Conservation (phyloP, 768 basidiomycete species). For the Auricularia sp. region DNA sequence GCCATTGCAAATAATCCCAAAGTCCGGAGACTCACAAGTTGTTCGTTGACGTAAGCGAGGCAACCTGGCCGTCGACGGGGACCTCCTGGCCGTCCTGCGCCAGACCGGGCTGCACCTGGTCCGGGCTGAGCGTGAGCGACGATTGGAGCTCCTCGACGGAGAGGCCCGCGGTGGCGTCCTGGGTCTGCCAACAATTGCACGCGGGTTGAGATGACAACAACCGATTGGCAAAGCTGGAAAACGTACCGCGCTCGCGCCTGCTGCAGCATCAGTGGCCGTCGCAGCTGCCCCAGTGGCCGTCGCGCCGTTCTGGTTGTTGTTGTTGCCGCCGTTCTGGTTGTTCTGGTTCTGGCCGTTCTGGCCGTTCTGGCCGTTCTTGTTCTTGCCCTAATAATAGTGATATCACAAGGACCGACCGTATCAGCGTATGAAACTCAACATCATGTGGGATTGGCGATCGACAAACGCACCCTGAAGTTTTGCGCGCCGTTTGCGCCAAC, state of each 20-base stretch:
- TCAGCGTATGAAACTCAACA: background rate
- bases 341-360: background rate
- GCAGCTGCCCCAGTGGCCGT: background rate
- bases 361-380: background rate
- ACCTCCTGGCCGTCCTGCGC: conserved; percentile 39
- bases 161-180: too few relatives aligned
- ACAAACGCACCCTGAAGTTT: background rate
- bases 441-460: background rate
- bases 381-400: background rate
- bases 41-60: conserved; percentile 27
- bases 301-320: background rate
- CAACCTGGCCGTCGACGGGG: conserved; percentile 36
- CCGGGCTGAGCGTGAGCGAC: conserved; percentile 28
- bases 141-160: background rate
- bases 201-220: background rate
- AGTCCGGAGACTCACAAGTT: conserved; percentile 4
- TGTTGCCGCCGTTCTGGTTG: background rate
- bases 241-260: background rate
- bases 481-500: background rate
- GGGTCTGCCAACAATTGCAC: too few relatives aligned
- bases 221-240: background rate
- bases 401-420: too few relatives aligned
- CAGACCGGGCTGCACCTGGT: conserved; percentile 36
- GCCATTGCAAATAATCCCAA: too few relatives aligned
- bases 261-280: background rate